Conservation (phyloP, 2,329 filamentous ascomycete genomes). For the Colletotrichum agaves region DNA sequence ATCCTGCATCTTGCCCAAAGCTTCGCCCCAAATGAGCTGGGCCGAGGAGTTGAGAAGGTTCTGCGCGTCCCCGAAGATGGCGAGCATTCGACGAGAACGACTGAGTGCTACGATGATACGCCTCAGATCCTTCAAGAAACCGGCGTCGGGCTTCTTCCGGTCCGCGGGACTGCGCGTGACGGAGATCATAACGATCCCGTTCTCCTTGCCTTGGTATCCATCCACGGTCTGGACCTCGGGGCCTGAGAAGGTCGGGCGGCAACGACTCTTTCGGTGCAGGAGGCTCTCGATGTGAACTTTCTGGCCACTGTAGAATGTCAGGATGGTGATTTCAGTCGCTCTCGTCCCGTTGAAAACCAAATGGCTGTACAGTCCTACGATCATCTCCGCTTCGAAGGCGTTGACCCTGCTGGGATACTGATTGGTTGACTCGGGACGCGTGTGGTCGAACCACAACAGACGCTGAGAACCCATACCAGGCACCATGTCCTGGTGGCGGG, state of each 20-base stretch:
- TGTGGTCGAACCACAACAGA: conserved; percentile 56
- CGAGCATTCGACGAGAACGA: conserved; percentile 81
- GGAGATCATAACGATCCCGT: conserved; percentile 83
- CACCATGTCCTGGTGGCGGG: conserved; percentile 47
- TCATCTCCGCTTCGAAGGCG: conserved; percentile 77
- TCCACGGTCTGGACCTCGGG: conserved; percentile 74
- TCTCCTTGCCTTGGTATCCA: conserved; percentile 91
- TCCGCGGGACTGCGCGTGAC: conserved; percentile 76
- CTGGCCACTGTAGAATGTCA: conserved; percentile 92
- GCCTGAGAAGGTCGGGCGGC: conserved; percentile 26
- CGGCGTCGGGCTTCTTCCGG: conserved; percentile 60
- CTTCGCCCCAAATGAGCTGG: conserved; percentile 59
- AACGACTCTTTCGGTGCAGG: conserved; percentile 46
- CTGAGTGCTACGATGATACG: conserved; percentile 69
- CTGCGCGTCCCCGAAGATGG: conserved; percentile 82
- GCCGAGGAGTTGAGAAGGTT: conserved; percentile 52
- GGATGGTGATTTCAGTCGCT: conserved; percentile 74
- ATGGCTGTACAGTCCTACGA: conserved; percentile 77
- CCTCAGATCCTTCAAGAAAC: conserved; percentile 76
- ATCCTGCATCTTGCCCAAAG: conserved; percentile 55
- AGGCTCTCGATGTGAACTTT: conserved; percentile 69
- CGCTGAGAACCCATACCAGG: conserved; percentile 54
- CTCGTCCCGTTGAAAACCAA: conserved; percentile 74
- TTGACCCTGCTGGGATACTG: conserved; percentile 76
- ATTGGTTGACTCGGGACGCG: conserved; percentile 73